Conservation (phyloP, 163 green algal species). For the Scenedesmus sp. region DNA sequence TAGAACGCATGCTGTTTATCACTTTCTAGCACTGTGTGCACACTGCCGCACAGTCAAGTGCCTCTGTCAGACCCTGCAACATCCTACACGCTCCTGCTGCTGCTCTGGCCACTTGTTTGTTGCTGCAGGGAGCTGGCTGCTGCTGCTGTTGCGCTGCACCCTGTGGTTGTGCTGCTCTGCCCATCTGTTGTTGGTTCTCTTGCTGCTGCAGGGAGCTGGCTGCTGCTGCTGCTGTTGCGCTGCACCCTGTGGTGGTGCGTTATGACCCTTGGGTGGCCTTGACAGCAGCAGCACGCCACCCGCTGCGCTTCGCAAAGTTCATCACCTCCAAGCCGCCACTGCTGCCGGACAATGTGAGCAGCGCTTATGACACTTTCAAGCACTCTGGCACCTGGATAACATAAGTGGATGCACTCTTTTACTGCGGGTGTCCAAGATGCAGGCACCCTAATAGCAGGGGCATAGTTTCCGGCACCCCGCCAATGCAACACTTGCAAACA, state of each 20-base stretch:
- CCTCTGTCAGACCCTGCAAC: too few relatives aligned
- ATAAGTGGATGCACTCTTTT: too few relatives aligned
- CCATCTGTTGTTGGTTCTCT: background rate
- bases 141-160: background rate
- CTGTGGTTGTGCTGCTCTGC: background rate
- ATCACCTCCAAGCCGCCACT: conserved; percentile 17
- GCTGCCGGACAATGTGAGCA: background rate
- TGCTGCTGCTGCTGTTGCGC: conserved; percentile 13
- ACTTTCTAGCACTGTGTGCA: too few relatives aligned
- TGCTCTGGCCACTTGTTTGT: background rate
- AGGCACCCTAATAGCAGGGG: too few relatives aligned
- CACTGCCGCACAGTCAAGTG: too few relatives aligned
- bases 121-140: background rate
- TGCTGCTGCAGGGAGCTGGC: conserved; percentile 5
- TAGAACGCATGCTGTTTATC: too few relatives aligned
- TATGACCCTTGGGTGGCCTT: conserved; percentile 50
- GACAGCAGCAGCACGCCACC: conserved; percentile 48
- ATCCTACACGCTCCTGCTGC: background rate
- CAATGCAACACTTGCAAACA: too few relatives aligned
- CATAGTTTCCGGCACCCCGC: too few relatives aligned
- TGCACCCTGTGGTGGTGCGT: conserved; percentile 56
- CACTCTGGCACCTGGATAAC: too few relatives aligned
- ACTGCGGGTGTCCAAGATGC: too few relatives aligned
- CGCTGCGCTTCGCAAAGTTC: conserved; percentile 34
- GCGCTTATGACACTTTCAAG: background rate